Evolutionary conservation across 1,139 yeast species (phyloP).

Genomic region (Protomyces gravidus): DNA sequence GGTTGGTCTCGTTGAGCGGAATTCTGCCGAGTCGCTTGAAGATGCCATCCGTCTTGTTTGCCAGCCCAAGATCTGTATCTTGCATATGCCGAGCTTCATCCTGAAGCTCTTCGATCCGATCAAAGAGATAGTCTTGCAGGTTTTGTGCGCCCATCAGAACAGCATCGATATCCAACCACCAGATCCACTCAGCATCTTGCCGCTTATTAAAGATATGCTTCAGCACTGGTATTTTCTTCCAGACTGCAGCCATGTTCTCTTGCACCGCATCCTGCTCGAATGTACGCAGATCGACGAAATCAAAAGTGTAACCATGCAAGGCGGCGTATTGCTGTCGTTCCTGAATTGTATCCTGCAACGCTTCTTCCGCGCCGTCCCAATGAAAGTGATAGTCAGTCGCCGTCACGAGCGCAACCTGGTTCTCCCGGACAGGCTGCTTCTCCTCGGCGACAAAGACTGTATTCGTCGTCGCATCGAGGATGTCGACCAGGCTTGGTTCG

Average conservation of each 20-base stretch:
- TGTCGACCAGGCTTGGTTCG: too few relatives aligned
- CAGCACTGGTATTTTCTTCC: background rate
- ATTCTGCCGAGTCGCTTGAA: background rate
- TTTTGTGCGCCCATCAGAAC: constrained; percentile 37
- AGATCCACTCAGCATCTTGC: constrained; percentile 12
- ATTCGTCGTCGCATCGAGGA: too few relatives aligned
- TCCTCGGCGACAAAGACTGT: too few relatives aligned
- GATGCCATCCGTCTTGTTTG: background rate
- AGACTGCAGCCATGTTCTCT: background rate
- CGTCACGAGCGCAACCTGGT: background rate
- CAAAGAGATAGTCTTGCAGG: constrained; percentile 39
- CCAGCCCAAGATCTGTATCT: constrained; percentile 11
- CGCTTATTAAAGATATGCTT: background rate
- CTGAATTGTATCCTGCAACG: background rate
- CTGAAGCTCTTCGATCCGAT: constrained; percentile 37
- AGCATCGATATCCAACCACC: constrained; percentile 37
- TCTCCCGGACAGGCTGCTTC: too few relatives aligned
- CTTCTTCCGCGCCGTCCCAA: background rate
- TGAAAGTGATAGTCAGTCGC: background rate
- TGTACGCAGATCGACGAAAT: background rate
- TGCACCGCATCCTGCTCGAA: background rate
- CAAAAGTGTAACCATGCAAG: background rate
- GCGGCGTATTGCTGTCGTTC: background rate
- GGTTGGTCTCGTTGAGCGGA: constrained; percentile 32
- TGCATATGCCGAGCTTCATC: constrained; percentile 31